These are phyloP conservation scores for Lepraria neglecta DNA, from an alignment of 495 filamentous ascomycete genomes.

Conservation along the genomic window DNA sequence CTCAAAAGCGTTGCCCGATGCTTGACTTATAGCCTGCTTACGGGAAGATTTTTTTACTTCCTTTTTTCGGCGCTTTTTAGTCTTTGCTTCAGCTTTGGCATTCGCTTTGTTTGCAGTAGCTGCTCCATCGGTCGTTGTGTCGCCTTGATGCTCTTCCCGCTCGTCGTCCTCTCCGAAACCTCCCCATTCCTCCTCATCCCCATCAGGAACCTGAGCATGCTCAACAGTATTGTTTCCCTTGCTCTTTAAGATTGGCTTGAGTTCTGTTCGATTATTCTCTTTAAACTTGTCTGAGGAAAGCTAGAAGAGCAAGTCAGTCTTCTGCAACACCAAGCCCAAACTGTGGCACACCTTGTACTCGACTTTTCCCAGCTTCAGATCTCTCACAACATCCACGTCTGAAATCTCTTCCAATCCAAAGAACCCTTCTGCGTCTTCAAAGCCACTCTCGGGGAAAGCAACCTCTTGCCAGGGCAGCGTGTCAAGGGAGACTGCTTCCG, in stretches of 20 bases:
- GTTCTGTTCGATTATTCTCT: conserved; percentile 2
- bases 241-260: not conserved
- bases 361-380: conserved; percentile 48
- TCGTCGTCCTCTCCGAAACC: conserved; percentile 46
- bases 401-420: conserved; percentile 90
- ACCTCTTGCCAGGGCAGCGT: conserved; percentile 78
- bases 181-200: conserved; percentile 42
- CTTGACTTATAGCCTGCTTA: not conserved
- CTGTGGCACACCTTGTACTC: conserved; percentile 27
- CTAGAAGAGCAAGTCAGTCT: not conserved
- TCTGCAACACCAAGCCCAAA: not conserved
- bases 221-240: not conserved
- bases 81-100: not conserved
- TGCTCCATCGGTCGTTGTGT: not conserved
- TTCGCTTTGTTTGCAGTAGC: too few relatives aligned
- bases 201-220: not conserved
- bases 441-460: conserved; percentile 64
- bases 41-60: not conserved
- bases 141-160: conserved; percentile 21
- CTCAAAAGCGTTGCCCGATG: conserved; percentile 12
- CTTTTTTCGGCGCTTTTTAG: not conserved
- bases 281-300: not conserved
- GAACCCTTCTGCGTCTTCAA: conserved; percentile 92
- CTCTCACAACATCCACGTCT: conserved; percentile 70
- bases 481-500: conserved; percentile 44